These are phyloP conservation scores for Kurtzmaniella quercitrusa DNA, from an alignment of 1,139 yeast species.

Conservation along the genomic window DNA sequence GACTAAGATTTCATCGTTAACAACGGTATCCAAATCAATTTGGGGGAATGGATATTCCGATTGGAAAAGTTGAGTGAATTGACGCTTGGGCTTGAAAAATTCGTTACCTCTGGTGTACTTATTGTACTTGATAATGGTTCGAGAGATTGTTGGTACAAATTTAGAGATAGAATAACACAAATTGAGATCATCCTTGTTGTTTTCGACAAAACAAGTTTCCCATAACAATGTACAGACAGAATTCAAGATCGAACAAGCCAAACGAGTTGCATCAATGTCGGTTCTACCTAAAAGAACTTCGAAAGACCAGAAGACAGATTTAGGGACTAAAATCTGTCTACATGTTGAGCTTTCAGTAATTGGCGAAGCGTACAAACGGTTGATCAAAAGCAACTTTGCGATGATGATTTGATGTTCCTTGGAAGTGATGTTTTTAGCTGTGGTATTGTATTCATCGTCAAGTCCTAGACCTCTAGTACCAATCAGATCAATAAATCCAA, in stretches of 20 bases:
- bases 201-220: slow-evolving; percentile 23
- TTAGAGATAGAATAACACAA: slow-evolving; percentile 47
- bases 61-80: slow-evolving; percentile 68
- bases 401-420: slow-evolving; percentile 55
- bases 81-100: slow-evolving; percentile 55
- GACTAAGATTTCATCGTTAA: slow-evolving; percentile 65
- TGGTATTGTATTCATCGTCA: slow-evolving; percentile 28
- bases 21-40: slow-evolving; percentile 68
- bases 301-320: slow-evolving; percentile 61
- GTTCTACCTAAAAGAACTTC: slow-evolving; percentile 51
- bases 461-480: slow-evolving; percentile 53
- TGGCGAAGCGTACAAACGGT: slow-evolving; percentile 51
- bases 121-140: slow-evolving; percentile 50
- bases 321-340: slow-evolving; percentile 44
- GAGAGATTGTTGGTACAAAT: slow-evolving; percentile 49
- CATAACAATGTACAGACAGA: slow-evolving; percentile 43
- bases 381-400: slow-evolving; percentile 55
- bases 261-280: slow-evolving; percentile 57
- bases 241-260: slow-evolving; percentile 57
- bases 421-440: slow-evolving; percentile 22
- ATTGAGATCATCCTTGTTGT: slow-evolving; percentile 21
- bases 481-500: slow-evolving; percentile 45
- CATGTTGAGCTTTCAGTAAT: slow-evolving; percentile 33
- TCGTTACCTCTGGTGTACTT: slow-evolving; percentile 50
- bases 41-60: slow-evolving; percentile 61